Conservation (phyloP, 306 rosid species). For the peach (Prunus persica) region DNA sequence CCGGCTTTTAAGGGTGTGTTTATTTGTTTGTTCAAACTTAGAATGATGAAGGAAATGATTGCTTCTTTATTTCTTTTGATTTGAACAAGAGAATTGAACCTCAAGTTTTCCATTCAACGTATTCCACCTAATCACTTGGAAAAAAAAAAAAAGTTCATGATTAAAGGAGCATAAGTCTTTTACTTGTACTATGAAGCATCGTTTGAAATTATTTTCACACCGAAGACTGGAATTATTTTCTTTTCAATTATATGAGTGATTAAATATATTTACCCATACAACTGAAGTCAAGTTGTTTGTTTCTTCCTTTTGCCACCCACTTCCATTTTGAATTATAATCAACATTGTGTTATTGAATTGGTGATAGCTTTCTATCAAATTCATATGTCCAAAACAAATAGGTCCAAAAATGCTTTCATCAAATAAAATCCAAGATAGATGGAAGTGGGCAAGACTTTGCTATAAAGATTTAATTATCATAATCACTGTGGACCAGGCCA, state of each 20-base stretch:
- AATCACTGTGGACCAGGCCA: constrained; percentile 22
- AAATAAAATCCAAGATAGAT: background rate
- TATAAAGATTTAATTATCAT: constrained; percentile 10
- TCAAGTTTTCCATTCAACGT: background rate
- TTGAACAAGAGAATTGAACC: background rate
- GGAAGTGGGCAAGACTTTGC: constrained; percentile 4
- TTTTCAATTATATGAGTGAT: no score
- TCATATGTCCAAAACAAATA: background rate
- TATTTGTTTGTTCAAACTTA: background rate
- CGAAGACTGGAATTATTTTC: no score
- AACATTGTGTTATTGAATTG: no score
- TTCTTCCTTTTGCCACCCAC: no score
- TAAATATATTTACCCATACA: no score
- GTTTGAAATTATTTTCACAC: no score
- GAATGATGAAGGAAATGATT: background rate
- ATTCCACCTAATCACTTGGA: background rate
- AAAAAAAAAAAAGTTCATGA: background rate
- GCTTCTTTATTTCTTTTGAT: background rate
- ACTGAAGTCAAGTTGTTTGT: fast-evolving
- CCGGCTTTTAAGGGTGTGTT: no score
- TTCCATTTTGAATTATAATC: no score
- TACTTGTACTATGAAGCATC: no score
- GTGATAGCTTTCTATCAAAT: no score
- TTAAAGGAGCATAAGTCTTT: background rate
- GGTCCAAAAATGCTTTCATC: background rate